Evolutionary conservation across 1,139 yeast species (phyloP).

Genomic region (Waltiozyma solani): DNA sequence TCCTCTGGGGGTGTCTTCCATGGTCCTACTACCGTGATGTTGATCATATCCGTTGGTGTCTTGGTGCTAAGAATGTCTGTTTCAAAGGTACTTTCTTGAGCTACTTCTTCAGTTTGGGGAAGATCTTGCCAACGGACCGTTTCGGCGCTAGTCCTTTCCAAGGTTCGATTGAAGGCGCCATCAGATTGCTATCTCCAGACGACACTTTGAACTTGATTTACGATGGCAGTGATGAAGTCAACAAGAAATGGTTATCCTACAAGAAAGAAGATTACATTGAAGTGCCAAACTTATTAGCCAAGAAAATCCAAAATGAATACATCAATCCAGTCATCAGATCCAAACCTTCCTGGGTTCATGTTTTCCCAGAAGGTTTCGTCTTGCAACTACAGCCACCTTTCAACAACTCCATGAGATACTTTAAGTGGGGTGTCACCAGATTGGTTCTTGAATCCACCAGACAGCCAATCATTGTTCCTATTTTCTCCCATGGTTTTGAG

Average conservation of each 20-base stretch:
- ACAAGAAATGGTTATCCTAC: conserved; percentile 10
- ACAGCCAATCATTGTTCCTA: conserved; percentile 86
- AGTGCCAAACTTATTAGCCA: neutral
- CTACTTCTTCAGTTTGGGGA: conserved; percentile 77
- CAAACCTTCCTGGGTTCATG: conserved; percentile 83
- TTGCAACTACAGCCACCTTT: conserved; percentile 76
- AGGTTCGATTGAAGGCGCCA: conserved; percentile 83
- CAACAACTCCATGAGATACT: conserved; percentile 80
- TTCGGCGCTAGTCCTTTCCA: conserved; percentile 94
- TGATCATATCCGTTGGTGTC: conserved; percentile 80
- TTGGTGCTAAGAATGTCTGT: conserved; percentile 90
- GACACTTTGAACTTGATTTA: conserved; percentile 53
- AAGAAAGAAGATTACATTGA: conserved; percentile 3
- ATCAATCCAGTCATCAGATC: conserved; percentile 41
- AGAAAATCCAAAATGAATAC: conserved; percentile 20
- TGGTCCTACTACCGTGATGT: conserved; percentile 53
- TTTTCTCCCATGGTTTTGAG: conserved; percentile 81
- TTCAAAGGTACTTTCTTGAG: conserved; percentile 46
- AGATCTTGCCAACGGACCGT: conserved; percentile 73
- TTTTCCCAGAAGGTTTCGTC: conserved; percentile 93
- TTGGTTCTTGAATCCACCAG: conserved; percentile 71
- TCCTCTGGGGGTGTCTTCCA: conserved; percentile 82
- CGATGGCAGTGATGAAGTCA: conserved; percentile 13
- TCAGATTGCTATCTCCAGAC: conserved; percentile 72
- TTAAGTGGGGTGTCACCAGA: conserved; percentile 93